Evolutionary conservation across 306 rosid genomes (phyloP).

Genomic region (Citrullus mucosospermus): DNA sequence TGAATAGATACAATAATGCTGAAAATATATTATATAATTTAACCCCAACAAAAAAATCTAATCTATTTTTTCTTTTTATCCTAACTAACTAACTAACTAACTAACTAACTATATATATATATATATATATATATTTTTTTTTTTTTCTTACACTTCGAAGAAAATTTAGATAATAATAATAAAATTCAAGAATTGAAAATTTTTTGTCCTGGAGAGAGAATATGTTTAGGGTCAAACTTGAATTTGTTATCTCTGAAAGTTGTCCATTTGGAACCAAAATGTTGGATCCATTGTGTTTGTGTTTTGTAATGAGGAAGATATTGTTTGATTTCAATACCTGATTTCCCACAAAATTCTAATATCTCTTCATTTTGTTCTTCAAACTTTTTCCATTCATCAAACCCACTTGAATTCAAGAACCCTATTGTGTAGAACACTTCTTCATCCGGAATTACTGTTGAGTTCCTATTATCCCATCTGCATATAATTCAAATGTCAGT

Average conservation of each 20-base stretch:
- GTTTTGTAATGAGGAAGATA: slow-evolving; percentile 51
- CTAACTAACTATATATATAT: too few relatives aligned
- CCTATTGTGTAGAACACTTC: slow-evolving; percentile 75
- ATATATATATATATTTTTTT: too few relatives aligned
- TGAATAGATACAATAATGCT: too few relatives aligned
- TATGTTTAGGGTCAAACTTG: slow-evolving; percentile 63
- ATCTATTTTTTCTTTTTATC: too few relatives aligned
- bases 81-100: too few relatives aligned
- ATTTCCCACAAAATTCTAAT: slow-evolving; percentile 37
- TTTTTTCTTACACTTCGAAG: background rate
- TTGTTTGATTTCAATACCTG: slow-evolving; percentile 50
- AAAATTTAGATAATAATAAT: background rate
- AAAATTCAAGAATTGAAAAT: slow-evolving; percentile 25
- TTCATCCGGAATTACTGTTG: slow-evolving; percentile 56
- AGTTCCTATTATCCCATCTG: slow-evolving; percentile 79
- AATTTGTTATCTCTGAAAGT: slow-evolving; percentile 42
- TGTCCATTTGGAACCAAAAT: slow-evolving; percentile 71
- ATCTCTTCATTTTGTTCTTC: slow-evolving; percentile 61
- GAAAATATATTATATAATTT: too few relatives aligned
- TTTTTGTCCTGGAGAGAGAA: slow-evolving; percentile 80
- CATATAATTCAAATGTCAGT: background rate
- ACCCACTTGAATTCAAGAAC: slow-evolving; percentile 65
- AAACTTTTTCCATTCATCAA: slow-evolving; percentile 44
- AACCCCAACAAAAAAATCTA: too few relatives aligned
- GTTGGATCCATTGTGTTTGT: slow-evolving; percentile 50